Base-by-base conservation (phyloP, 2,329 filamentous ascomycete species). In the Amauroascus niger region DNA sequence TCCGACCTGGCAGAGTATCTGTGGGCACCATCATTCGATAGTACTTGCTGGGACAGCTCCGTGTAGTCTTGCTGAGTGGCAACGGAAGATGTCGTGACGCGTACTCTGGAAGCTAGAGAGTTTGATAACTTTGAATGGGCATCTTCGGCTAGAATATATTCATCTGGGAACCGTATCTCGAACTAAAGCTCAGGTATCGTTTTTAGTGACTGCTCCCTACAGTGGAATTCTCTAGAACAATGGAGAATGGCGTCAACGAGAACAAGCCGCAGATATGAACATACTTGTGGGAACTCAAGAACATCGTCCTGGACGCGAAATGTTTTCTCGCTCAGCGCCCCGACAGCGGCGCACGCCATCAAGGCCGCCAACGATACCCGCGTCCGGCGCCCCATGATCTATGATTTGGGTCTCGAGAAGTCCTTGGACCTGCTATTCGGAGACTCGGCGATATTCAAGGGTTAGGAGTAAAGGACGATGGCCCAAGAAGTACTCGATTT, bases 291-390 rank as follows among this genome's bases (percentile, higher is more conserved):
- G 70, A 86, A 88, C 16, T 88, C 88, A 54, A 95, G 78, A 49
- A 95, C 70, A 67, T 96, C 90, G 65, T 95, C 88, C 64, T 93
- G 83, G 54, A 95, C 86, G 71, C 84, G 95, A 74, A 95, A 95
- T 18, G 76, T 71, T 60, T 77, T 77, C 62, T 79, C 77, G 62
- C 69, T 78, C 45, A 76, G 78, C 55, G 77, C 67, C 47, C 59
- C 60, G 4, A 68, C 62, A 22, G 59, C 61, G 24, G 63, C 63
- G 52, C 61, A 67, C 16, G 64, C 61, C 53, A 72, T 54, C 20
- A 68, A 62, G 8, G 65, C 61, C 8, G 63, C 47, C 16, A 66
- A 52, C 11, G 55, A 49, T 5, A 56, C 46, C n/a, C 26, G 50
- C 22, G 49, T 49, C 28, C 39, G 56, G n/a, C 41, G 53, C 26